Evolutionary conservation across 2,329 filamentous ascomycete species (phyloP).

Genomic region (Trichoderma pleuroti): DNA sequence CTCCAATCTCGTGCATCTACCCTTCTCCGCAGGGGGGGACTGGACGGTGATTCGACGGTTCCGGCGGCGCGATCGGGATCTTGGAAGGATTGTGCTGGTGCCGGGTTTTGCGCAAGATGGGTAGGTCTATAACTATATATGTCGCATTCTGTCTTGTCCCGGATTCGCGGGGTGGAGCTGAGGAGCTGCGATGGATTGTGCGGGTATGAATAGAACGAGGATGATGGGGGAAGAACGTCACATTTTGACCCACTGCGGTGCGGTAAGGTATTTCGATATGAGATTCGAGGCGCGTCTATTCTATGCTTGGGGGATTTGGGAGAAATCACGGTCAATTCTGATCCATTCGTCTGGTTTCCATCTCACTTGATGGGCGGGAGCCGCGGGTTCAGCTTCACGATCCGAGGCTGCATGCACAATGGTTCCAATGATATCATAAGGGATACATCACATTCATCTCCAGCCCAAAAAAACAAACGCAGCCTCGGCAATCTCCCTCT

Average conservation of each 20-base stretch:
- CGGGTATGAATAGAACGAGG: background rate
- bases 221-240: background rate
- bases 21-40: background rate
- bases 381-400: background rate
- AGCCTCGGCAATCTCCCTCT: background rate
- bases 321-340: accelerated
- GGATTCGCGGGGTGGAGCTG: background rate
- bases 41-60: background rate
- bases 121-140: background rate
- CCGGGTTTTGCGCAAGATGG: background rate
- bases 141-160: background rate
- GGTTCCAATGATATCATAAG: background rate
- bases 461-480: background rate
- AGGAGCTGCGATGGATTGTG: background rate
- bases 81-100: background rate
- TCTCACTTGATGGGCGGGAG: background rate
- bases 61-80: background rate
- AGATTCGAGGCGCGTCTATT: background rate
- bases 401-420: background rate
- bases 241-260: background rate
- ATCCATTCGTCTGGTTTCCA: background rate
- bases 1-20: background rate
- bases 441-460: background rate
- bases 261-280: background rate
- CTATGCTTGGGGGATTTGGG: background rate